phyloP scores from a whole-genome alignment of 129 eudicot genomes.

The Helichrysum umbraculigerum region DNA sequence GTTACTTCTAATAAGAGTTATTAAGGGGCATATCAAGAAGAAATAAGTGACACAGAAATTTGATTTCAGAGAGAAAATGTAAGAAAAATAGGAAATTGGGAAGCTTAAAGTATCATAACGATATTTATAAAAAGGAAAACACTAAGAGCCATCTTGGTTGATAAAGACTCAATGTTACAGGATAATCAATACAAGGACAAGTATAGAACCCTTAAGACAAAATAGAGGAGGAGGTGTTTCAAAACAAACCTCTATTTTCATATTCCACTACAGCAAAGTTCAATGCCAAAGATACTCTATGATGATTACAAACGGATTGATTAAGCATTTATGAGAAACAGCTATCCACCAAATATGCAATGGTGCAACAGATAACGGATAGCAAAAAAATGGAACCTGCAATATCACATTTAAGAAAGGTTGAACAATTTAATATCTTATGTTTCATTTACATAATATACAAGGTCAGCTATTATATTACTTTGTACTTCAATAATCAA shows the following conservation, averaged over 20 bases:
- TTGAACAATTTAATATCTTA: background rate
- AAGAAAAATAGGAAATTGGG: too few relatives aligned
- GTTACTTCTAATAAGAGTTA: too few relatives aligned
- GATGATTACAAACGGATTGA: background rate
- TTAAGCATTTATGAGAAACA: background rate
- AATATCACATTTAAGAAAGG: background rate
- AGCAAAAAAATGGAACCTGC: background rate
- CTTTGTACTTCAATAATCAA: background rate
- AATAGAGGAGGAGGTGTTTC: background rate
- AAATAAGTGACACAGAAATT: too few relatives aligned
- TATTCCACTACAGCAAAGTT: background rate
- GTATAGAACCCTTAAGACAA: background rate
- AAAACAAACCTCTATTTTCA: background rate
- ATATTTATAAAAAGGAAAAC: too few relatives aligned
- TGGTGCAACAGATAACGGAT: background rate
- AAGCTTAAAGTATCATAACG: too few relatives aligned
- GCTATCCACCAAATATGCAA: too few relatives aligned
- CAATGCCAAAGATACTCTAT: background rate
- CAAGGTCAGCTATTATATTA: background rate
- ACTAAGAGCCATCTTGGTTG: too few relatives aligned
- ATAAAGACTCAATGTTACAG: too few relatives aligned
- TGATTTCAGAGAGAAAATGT: too few relatives aligned
- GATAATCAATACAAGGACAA: background rate
- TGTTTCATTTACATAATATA: background rate
- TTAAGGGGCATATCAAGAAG: too few relatives aligned